phyloP scores from a whole-genome alignment of 1,284 basidiomycete species.

The Ganoderma lucidum region DNA sequence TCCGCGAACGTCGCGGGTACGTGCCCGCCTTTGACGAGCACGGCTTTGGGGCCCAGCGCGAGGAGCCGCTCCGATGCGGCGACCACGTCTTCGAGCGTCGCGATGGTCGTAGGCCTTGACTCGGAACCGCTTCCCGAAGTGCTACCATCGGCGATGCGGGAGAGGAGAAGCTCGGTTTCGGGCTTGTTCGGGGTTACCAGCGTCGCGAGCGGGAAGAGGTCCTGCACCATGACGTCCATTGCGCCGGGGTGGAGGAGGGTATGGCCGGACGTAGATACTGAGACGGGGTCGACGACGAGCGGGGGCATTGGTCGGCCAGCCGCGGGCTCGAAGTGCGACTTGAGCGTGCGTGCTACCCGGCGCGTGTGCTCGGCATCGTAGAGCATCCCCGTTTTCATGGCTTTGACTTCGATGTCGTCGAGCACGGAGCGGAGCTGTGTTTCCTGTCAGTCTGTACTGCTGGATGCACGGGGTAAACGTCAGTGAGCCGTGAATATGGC shows the following conservation, averaged over 20 bases:
- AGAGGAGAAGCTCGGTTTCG: constrained; percentile 81
- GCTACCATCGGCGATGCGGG: constrained; percentile 36
- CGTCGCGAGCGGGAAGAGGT: constrained; percentile 77
- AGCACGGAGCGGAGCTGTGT: constrained; percentile 75
- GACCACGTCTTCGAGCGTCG: constrained; percentile 70
- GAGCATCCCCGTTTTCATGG: constrained; percentile 94
- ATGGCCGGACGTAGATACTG: constrained; percentile 93
- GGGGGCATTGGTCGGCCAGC: constrained; percentile 47
- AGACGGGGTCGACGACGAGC: constrained; percentile 90
- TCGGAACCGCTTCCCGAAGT: not conserved
- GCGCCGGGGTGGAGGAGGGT: constrained; percentile 78
- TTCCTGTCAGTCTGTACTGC: not conserved
- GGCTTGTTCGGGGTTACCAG: constrained; percentile 90
- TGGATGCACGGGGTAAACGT: not conserved
- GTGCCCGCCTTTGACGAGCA: constrained; percentile 93
- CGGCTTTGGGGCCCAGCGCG: constrained; percentile 59
- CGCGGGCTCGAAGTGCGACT: constrained; percentile 42
- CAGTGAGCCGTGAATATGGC: constrained; percentile 38
- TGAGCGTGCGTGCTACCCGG: constrained; percentile 56
- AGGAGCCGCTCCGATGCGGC: constrained; percentile 63
- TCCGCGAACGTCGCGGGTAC: constrained; percentile 56
- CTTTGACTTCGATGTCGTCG: constrained; percentile 78
- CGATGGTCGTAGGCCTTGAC: constrained; percentile 44
- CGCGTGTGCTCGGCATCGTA: constrained; percentile 59
- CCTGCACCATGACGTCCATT: constrained; percentile 62